phyloP scores from a whole-genome alignment of 768 basidiomycete species.

The Kwoniella newhampshirensis region DNA sequence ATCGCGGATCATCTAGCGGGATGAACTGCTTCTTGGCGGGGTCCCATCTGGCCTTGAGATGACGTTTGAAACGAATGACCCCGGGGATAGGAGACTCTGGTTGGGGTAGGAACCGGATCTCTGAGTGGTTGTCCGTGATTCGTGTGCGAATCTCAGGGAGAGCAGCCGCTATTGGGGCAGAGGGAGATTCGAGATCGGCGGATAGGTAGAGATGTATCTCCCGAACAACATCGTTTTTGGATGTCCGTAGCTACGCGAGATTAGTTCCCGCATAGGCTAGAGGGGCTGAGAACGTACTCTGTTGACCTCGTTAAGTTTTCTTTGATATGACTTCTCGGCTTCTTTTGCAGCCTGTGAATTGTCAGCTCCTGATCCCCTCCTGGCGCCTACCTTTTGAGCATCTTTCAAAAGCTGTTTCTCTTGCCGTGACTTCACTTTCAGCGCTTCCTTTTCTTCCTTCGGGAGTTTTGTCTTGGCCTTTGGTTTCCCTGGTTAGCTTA shows the following conservation, averaged over 20 bases:
- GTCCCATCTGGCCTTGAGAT: slow-evolving; percentile 42
- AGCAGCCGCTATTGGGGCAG: slow-evolving; percentile 41
- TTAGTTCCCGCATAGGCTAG: neutral
- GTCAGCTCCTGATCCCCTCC: neutral
- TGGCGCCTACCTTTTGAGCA: slow-evolving; percentile 26
- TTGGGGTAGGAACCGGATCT: slow-evolving; percentile 21
- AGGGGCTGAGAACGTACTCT: slow-evolving; percentile 19
- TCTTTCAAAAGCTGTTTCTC: slow-evolving; percentile 33
- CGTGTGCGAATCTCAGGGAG: slow-evolving; percentile 38
- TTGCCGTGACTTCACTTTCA: slow-evolving; percentile 28
- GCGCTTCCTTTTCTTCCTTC: slow-evolving; percentile 31
- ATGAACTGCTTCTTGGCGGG: slow-evolving; percentile 31
- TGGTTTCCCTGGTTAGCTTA: neutral
- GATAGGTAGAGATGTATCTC: slow-evolving; percentile 48
- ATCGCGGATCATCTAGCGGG: slow-evolving; percentile 24
- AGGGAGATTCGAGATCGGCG: slow-evolving; percentile 26
- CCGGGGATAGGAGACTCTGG: slow-evolving; percentile 25
- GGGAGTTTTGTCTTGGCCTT: neutral
- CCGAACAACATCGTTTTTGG: slow-evolving; percentile 45
- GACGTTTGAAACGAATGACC: slow-evolving; percentile 44
- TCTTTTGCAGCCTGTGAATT: slow-evolving; percentile 29
- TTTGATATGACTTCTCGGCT: slow-evolving; percentile 36
- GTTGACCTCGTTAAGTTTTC: slow-evolving; percentile 44
- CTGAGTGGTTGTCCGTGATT: slow-evolving; percentile 33
- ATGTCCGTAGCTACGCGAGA: slow-evolving; percentile 30